Conservation (phyloP, 2,329 filamentous ascomycete genomes). For the Colletotrichum brevisporum region DNA sequence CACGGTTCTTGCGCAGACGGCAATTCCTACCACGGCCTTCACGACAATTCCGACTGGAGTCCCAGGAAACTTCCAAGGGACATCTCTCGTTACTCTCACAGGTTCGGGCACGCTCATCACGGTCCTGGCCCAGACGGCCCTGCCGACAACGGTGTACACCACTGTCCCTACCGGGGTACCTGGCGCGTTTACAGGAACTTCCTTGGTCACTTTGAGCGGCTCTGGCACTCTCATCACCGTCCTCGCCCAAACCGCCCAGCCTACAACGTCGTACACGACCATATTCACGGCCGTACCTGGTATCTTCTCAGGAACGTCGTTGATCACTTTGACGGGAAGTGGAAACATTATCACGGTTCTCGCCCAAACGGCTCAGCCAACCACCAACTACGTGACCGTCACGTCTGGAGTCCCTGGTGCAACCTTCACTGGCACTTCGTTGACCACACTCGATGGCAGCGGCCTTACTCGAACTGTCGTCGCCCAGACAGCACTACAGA, state of each 20-base stretch:
- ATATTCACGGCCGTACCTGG: conserved; percentile 2
- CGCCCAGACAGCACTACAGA: conserved; percentile 5
- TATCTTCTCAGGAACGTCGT: conserved; percentile 11
- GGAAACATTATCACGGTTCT: neutral
- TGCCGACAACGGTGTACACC: conserved; percentile 4
- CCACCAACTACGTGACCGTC: neutral
- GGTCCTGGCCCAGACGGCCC: neutral
- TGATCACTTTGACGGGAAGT: neutral
- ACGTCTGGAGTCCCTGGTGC: neutral
- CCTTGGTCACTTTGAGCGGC: neutral
- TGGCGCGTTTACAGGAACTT: conserved; percentile 9
- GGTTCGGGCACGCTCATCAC: conserved; percentile 11
- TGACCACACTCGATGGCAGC: neutral
- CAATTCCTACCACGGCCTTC: neutral
- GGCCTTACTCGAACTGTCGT: neutral
- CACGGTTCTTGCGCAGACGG: conserved; percentile 18
- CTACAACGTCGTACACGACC: neutral
- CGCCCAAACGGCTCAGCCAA: neutral
- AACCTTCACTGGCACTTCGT: conserved; percentile 1
- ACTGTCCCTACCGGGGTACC: conserved; percentile 10
- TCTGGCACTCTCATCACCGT: neutral
- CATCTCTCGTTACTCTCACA: neutral
- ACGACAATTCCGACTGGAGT: neutral
- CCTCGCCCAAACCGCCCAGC: conserved; percentile 4
- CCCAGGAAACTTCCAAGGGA: conserved; percentile 7